Percentiles rank a stretch among this genome's conserved stretches.
These are phyloP conservation scores for Diaporthe batatas DNA, from an alignment of 2,329 filamentous ascomycete genomes.

Conservation along the genomic window DNA sequence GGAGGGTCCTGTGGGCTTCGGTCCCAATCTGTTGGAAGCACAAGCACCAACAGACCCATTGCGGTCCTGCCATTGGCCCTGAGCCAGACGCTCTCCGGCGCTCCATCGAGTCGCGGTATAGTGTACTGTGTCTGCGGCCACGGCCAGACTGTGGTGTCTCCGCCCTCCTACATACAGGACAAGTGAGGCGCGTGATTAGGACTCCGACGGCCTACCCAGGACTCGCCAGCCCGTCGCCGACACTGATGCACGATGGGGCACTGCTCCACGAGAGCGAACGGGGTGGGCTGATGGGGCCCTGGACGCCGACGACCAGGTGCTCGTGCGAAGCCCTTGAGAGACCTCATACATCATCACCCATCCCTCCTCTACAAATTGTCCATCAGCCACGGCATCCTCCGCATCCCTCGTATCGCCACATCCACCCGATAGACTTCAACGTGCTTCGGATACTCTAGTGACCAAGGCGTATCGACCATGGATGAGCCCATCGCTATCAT, in stretches of 20 bases:
- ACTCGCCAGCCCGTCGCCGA: conserved; percentile 9
- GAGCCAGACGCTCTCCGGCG: not conserved
- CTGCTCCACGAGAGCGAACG: conserved; percentile 17
- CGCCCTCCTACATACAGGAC: conserved; percentile 19
- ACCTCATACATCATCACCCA: not conserved
- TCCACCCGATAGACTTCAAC: conserved; percentile 24
- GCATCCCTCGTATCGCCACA: not conserved
- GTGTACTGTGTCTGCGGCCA: conserved; percentile 14
- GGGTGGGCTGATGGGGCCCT: conserved; percentile 22
- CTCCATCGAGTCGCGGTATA: not conserved
- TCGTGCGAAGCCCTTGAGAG: not conserved
- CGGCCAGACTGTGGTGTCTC: conserved; percentile 31
- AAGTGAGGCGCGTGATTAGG: conserved; percentile 19
- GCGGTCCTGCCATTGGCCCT: not conserved
- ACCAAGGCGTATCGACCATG: conserved; percentile 13
- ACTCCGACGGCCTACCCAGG: conserved; percentile 7
- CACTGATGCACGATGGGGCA: conserved; percentile 20
- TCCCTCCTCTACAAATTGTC: not conserved
- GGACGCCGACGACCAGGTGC: not conserved
- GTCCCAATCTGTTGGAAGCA: conserved; percentile 24
- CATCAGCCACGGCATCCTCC: not conserved
- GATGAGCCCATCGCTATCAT: conserved; percentile 41
- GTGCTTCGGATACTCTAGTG: conserved; percentile 24
- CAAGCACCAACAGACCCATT: conserved; percentile 16
- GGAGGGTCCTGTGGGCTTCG: conserved; percentile 28